These are phyloP conservation scores for Tetrahymena malaccensis DNA, from an alignment of 73 alveolate genomes.

Conservation along the genomic window DNA sequence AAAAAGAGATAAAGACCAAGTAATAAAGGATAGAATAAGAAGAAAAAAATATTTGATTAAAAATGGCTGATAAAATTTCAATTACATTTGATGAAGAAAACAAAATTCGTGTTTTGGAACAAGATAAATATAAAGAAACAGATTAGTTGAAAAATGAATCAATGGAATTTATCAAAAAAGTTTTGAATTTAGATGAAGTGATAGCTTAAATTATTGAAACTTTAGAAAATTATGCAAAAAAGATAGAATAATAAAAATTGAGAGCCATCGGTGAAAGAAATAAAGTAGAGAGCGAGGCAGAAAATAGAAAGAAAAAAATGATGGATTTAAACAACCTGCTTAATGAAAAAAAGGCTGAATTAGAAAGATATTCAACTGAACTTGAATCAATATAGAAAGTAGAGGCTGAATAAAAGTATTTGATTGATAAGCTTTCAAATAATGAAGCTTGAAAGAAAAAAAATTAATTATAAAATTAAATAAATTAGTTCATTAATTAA, in stretches of 20 bases:
- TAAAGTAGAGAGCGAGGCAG: slow-evolving; percentile 83
- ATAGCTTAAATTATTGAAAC: slow-evolving; percentile 65
- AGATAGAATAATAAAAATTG: slow-evolving; percentile 76
- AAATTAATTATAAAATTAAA: not conserved
- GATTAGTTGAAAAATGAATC: slow-evolving; percentile 58
- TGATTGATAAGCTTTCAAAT: slow-evolving; percentile 77
- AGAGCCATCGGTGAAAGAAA: slow-evolving; percentile 88
- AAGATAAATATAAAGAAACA: slow-evolving; percentile 73
- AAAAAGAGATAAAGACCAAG: not conserved
- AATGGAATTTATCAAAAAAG: slow-evolving; percentile 64
- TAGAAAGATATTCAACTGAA: slow-evolving; percentile 68
- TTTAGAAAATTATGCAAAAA: slow-evolving; percentile 72
- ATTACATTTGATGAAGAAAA: slow-evolving; percentile 84
- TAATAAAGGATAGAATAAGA: not conserved
- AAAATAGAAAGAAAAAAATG: slow-evolving; percentile 71
- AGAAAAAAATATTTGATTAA: not conserved
- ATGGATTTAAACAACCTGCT: slow-evolving; percentile 68
- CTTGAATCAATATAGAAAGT: slow-evolving; percentile 64
- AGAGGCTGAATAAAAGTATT: slow-evolving; percentile 68
- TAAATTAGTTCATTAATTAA: not conserved
- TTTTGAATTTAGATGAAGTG: slow-evolving; percentile 57
- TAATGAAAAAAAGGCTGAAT: slow-evolving; percentile 81
- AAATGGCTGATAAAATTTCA: slow-evolving; percentile 39
- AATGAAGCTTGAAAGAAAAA: slow-evolving; percentile 66
- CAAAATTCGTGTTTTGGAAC: slow-evolving; percentile 76